phyloP scores from a whole-genome alignment of 2,329 filamentous ascomycete species.

The Nothophoma quercina region DNA sequence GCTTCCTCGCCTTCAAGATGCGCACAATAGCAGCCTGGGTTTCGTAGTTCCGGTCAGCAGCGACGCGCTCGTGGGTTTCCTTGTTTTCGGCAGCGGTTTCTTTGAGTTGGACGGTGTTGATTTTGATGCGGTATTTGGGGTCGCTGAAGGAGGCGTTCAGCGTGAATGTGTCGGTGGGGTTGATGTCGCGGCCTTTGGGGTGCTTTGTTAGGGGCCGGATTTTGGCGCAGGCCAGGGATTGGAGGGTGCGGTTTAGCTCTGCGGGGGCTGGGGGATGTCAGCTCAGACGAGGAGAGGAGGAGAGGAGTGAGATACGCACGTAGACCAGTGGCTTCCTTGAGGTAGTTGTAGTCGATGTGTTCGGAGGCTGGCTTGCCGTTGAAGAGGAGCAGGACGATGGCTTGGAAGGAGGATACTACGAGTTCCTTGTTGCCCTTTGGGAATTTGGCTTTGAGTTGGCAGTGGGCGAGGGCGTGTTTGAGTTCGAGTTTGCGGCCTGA shows the following conservation, averaged over 20 bases:
- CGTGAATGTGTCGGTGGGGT: slow-evolving; percentile 79
- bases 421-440: slow-evolving; percentile 84
- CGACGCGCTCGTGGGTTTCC: slow-evolving; percentile 88
- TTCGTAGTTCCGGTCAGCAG: slow-evolving; percentile 90
- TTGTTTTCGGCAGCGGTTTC: slow-evolving; percentile 96
- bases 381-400: slow-evolving; percentile 88
- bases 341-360: slow-evolving; percentile 76
- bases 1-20: slow-evolving; percentile 95
- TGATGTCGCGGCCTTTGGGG: slow-evolving; percentile 84
- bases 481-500: slow-evolving; percentile 85
- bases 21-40: slow-evolving; percentile 96
- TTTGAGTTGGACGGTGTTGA: slow-evolving; percentile 97
- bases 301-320: slow-evolving; percentile 55
- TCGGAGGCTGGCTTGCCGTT: slow-evolving; percentile 72
- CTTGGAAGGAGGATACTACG: slow-evolving; percentile 90
- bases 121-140: slow-evolving; percentile 89
- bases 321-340: slow-evolving; percentile 77
- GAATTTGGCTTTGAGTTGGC: slow-evolving; percentile 82
- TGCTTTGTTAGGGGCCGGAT: slow-evolving; percentile 83
- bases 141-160: slow-evolving; percentile 81
- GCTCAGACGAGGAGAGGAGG: slow-evolving; percentile 1
- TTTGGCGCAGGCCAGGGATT: slow-evolving; percentile 93
- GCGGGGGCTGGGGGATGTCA: slow-evolving; percentile 62
- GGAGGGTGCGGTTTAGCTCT: slow-evolving; percentile 88
- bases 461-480: slow-evolving; percentile 94